phyloP scores from a whole-genome alignment of 495 filamentous ascomycete genomes.

The Tricharina praecox region DNA sequence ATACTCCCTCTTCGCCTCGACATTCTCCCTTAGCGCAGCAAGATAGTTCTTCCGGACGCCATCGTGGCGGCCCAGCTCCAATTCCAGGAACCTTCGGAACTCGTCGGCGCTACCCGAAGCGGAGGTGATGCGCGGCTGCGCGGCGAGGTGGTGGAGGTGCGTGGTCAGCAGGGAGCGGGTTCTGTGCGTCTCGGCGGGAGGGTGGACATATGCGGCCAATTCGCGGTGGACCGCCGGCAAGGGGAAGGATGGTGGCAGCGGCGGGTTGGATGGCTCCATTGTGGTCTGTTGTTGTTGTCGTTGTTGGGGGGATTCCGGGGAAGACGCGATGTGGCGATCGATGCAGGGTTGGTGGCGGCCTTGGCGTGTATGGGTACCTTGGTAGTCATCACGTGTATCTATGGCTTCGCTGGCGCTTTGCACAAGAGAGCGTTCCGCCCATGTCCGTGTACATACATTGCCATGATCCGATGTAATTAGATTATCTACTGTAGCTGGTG shows the following conservation, averaged over 20 bases:
- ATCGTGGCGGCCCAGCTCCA: conserved; percentile 15
- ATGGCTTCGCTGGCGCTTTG: too few relatives aligned
- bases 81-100: conserved; percentile 22
- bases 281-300: not conserved
- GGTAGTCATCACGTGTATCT: too few relatives aligned
- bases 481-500: too few relatives aligned
- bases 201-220: conserved; percentile 14
- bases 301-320: not conserved
- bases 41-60: conserved; percentile 18
- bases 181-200: conserved; percentile 10
- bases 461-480: too few relatives aligned
- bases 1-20: conserved; percentile 16
- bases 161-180: conserved; percentile 18
- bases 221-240: conserved; percentile 16
- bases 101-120: conserved; percentile 18
- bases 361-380: too few relatives aligned
- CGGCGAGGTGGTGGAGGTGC: conserved; percentile 17
- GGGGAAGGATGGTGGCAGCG: conserved; percentile 14
- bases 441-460: too few relatives aligned
- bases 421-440: too few relatives aligned
- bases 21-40: conserved; percentile 14
- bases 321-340: not conserved
- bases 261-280: conserved; percentile 9
- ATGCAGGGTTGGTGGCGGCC: too few relatives aligned
- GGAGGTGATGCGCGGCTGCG: conserved; percentile 21